Evolutionary conservation across 345 rosid genomes (phyloP), one percentile per base, ranked within the genome.

Genomic region (Boechera retrofracta): DNA sequence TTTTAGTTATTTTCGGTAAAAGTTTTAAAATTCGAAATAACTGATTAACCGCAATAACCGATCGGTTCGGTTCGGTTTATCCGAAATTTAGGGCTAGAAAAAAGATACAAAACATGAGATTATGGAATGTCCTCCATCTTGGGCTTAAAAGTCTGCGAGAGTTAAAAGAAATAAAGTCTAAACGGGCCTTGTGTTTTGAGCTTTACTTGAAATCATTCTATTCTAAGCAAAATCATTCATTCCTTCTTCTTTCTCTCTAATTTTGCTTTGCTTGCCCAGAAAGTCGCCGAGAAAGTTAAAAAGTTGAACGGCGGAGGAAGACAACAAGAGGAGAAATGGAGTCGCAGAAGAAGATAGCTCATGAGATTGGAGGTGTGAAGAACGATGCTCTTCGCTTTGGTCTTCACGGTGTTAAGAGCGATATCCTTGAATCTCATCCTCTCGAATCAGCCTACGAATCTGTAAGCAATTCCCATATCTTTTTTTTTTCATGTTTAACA

Each of bases 301-400:
- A 51, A 28, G 15, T 73, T 42, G 5, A 31, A 33, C 33, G 73
- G 4, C 39, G 44, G 41, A 45, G 29, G 9, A 21, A 21, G 2
- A 67, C 32, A 21, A 1, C 11, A 5, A 11, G 15, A n/a, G 28
- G 54, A 29, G 59, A 0, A 52, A 90, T 92, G 96, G 91, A 86
- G 51, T 86, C 91, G 48, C 47, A 76, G 24, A 87, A 86, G 83
- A 73, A 80, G 47, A 86, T 94, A 31, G 82, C 85, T 24, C 97
- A 92, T 79, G 88, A 89, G 35, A 83, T 85, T 76, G 97, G 95
- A 18, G 93, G 87, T 0, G 42, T 86, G 39, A 86, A 86, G 67
- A 83, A 82, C 39, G 95, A 94, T 29, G 84, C 87, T 12, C 86
- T 94, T 33, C 93, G 98, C 0, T 92, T 87, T 67, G 98, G 97